Evolutionary conservation across 345 rosid genomes (phyloP).

Genomic region (Brassica juncea): DNA sequence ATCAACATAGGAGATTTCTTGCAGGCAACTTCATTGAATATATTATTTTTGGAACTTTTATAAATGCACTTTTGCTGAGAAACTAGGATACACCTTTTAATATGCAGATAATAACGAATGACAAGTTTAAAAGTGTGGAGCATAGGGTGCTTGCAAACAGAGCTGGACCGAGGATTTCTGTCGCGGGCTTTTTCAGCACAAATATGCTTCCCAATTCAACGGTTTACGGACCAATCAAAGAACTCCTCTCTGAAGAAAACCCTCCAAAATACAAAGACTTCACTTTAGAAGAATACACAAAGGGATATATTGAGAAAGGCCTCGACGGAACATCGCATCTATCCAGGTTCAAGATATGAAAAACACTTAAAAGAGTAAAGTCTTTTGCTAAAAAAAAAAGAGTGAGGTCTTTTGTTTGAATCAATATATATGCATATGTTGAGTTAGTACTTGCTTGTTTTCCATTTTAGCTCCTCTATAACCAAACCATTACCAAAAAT

Average conservation of each 20-base stretch:
- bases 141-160: constrained; percentile 46
- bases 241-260: constrained; percentile 42
- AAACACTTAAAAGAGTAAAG: background rate
- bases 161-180: constrained; percentile 43
- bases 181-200: constrained; percentile 44
- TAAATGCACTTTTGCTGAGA: background rate
- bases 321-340: constrained; percentile 36
- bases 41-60: background rate
- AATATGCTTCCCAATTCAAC: background rate
- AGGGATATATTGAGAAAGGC: constrained; percentile 30
- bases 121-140: constrained; percentile 42
- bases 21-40: constrained; percentile 25
- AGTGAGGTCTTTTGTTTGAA: too few species aligned
- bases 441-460: too few species aligned
- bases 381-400: too few species aligned
- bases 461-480: background rate
- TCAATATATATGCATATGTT: too few species aligned
- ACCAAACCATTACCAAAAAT: background rate
- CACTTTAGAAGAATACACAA: constrained; percentile 27
- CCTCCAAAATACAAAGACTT: constrained; percentile 39
- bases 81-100: background rate
- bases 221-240: constrained; percentile 48
- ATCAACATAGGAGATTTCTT: constrained; percentile 44
- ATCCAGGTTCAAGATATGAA: constrained; percentile 37
- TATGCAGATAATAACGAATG: constrained; percentile 46